Evolutionary conservation across 1,284 basidiomycete genomes (phyloP).

Genomic region (Trichosporon asahii): DNA sequence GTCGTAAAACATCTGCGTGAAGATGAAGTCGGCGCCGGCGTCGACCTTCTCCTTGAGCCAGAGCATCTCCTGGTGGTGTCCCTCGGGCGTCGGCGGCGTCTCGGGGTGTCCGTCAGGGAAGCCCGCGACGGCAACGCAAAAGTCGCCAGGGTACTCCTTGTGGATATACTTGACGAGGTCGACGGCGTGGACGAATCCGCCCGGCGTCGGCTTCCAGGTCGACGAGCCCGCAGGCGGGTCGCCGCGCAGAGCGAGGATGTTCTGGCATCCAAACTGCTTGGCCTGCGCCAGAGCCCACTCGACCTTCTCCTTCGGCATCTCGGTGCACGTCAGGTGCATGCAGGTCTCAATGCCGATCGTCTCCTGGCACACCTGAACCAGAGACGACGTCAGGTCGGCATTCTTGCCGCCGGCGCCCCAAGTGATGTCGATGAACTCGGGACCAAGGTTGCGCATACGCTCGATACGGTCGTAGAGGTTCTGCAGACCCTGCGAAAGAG

Average conservation of each 20-base stretch:
- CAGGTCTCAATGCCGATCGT: slow-evolving; percentile 92
- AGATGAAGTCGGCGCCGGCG: slow-evolving; percentile 90
- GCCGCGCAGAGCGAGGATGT: slow-evolving; percentile 90
- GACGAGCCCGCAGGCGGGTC: slow-evolving; percentile 85
- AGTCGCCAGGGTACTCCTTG: slow-evolving; percentile 75
- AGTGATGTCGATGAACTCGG: slow-evolving; percentile 98
- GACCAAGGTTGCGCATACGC: slow-evolving; percentile 91
- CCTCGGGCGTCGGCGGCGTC: slow-evolving; percentile 54
- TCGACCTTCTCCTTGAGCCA: slow-evolving; percentile 89
- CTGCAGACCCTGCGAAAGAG: slow-evolving; percentile 69
- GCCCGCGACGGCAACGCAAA: slow-evolving; percentile 89
- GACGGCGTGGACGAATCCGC: slow-evolving; percentile 81
- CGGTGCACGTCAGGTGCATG: slow-evolving; percentile 98
- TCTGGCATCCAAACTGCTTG: slow-evolving; percentile 85
- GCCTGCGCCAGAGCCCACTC: slow-evolving; percentile 90
- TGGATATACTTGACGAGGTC: slow-evolving; percentile 88
- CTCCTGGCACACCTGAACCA: slow-evolving; percentile 92
- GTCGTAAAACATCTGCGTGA: slow-evolving; percentile 98
- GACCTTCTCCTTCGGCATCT: slow-evolving; percentile 93
- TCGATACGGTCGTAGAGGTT: slow-evolving; percentile 95
- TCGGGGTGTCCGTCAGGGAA: slow-evolving; percentile 77
- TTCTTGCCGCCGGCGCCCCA: slow-evolving; percentile 97
- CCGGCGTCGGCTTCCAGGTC: slow-evolving; percentile 85
- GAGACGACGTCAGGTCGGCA: slow-evolving; percentile 85
- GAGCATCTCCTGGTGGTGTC: slow-evolving; percentile 64